Evolutionary conservation across 176 grass and related monocot species (phyloP).

Genomic region (Ampelocalamus luodianensis): DNA sequence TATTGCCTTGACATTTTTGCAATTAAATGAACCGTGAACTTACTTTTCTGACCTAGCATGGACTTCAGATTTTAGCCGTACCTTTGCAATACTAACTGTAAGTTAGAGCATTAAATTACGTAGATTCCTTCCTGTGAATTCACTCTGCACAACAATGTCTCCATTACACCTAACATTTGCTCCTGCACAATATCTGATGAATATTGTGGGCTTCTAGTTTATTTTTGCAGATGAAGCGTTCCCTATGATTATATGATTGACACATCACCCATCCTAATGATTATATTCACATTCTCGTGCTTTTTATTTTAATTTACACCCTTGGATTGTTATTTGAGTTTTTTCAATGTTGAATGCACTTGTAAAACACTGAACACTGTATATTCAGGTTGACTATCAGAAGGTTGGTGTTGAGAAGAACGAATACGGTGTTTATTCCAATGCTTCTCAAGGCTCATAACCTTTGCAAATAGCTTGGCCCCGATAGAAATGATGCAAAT

Average conservation of each 20-base stretch:
- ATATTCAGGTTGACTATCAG: neutral
- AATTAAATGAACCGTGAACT: neutral
- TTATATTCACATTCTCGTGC: neutral
- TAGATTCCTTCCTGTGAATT: neutral
- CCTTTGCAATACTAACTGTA: neutral
- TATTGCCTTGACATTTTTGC: slow-evolving; percentile 21
- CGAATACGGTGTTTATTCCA: neutral
- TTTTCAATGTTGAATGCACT: neutral
- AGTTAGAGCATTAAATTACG: slow-evolving; percentile 24
- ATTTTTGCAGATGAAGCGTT: slow-evolving; percentile 2
- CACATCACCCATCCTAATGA: neutral
- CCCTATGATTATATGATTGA: neutral
- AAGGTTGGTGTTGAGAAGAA: neutral
- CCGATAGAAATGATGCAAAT: neutral
- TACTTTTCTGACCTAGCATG: neutral
- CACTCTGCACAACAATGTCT: neutral
- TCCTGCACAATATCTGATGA: neutral
- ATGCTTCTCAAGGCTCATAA: neutral
- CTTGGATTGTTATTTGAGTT: neutral
- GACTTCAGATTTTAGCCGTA: neutral
- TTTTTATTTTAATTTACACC: slow-evolving; percentile 1
- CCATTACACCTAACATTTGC: neutral
- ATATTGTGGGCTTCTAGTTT: slow-evolving; percentile 7
- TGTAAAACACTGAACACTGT: slow-evolving; percentile 8
- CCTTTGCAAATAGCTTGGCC: neutral